A percentile compares a stretch with the other conserved stretches of the same genome.
Evolutionary conservation across 768 basidiomycete genomes (phyloP).

Genomic region (Pleurotus ostreatus): DNA sequence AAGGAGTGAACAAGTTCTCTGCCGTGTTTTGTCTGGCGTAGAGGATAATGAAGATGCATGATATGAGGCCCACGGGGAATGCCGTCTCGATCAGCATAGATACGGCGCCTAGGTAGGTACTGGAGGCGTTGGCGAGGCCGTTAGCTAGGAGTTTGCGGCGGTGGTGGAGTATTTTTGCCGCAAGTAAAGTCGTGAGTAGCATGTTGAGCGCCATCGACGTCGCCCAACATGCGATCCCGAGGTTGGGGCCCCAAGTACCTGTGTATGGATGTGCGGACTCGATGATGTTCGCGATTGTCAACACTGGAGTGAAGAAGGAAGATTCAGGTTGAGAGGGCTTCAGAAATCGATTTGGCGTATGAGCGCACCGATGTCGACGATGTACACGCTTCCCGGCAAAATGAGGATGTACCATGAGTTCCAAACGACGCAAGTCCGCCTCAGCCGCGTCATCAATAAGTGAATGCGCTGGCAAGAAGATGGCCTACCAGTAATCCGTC

Average conservation of each 20-base stretch:
- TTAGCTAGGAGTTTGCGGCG: neutral
- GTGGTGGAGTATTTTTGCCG: neutral
- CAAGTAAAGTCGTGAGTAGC: neutral
- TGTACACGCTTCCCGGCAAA: neutral
- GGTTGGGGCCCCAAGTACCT: slow-evolving; percentile 3
- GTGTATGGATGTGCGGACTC: neutral
- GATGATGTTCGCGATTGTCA: neutral
- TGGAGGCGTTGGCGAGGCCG: neutral
- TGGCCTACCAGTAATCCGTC: neutral
- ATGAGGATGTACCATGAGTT: neutral
- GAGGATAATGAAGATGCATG: neutral
- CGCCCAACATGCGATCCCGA: slow-evolving; percentile 1
- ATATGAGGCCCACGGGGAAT: neutral
- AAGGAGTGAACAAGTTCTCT: neutral
- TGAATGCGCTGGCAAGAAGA: neutral
- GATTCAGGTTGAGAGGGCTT: neutral
- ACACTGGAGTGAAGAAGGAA: neutral
- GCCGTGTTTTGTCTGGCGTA: neutral
- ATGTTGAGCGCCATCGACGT: slow-evolving; percentile 4
- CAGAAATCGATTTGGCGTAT: neutral
- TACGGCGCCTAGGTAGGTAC: neutral
- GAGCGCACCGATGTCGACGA: neutral
- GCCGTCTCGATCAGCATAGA: neutral
- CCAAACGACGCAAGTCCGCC: neutral
- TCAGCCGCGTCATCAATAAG: too few species aligned